phyloP scores from a whole-genome alignment of 2,329 filamentous ascomycete species.

The Tympanopsis confertula region DNA sequence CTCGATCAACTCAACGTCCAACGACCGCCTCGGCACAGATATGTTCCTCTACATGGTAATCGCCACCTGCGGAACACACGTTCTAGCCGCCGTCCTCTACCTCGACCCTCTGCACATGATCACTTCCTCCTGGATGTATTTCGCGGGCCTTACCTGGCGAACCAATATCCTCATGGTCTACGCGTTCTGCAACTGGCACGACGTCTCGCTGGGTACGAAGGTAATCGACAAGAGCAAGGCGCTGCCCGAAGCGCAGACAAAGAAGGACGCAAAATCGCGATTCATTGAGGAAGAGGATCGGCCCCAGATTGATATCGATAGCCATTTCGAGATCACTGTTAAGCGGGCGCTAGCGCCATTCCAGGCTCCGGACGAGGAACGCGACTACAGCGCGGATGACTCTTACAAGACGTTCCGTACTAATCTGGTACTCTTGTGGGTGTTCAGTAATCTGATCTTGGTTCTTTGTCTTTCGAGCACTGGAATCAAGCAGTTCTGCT shows the following conservation, averaged over 20 bases:
- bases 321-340: conserved; percentile 89
- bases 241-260: conserved; percentile 76
- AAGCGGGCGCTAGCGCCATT: conserved; percentile 83
- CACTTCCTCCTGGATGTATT: conserved; percentile 88
- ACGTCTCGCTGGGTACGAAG: conserved; percentile 99
- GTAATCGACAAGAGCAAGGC: conserved; percentile 91
- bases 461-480: conserved; percentile 83
- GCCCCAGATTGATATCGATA: conserved; percentile 95
- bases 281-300: conserved; percentile 94
- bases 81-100: conserved; percentile 91
- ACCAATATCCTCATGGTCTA: conserved; percentile 99
- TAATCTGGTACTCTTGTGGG: conserved; percentile 84
- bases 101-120: conserved; percentile 99
- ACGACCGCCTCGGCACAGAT: conserved; percentile 61
- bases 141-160: conserved; percentile 89
- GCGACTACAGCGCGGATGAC: conserved; percentile 83
- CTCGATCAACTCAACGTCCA: conserved; percentile 75
- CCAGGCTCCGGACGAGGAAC: conserved; percentile 62
- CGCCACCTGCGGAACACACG: conserved; percentile 94
- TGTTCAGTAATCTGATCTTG: conserved; percentile 83
- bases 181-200: conserved; percentile 99
- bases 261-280: conserved; percentile 72
- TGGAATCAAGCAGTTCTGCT: conserved; percentile 71
- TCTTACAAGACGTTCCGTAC: conserved; percentile 99
- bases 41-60: conserved; percentile 89